phyloP scores from a whole-genome alignment of 1,139 yeast species.

The Pichia sp. region DNA sequence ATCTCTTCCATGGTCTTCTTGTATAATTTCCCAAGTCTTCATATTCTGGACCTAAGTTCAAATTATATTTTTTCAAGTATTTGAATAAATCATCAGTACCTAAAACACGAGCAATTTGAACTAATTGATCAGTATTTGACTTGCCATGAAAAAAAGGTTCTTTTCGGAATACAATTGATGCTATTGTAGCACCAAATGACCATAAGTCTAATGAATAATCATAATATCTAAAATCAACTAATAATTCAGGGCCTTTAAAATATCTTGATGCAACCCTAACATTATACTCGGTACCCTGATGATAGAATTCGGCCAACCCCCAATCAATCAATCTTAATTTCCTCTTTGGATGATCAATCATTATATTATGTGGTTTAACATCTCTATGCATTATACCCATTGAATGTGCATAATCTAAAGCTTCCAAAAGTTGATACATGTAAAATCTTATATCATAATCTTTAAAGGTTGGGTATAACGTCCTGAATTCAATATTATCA shows the following conservation, averaged over 20 bases:
- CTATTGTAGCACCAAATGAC: conserved; percentile 79
- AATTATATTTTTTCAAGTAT: conserved; percentile 55
- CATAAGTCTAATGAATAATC: conserved; percentile 75
- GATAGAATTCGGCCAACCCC: conserved; percentile 82
- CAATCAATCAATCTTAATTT: conserved; percentile 70
- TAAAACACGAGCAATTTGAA: conserved; percentile 68
- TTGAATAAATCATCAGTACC: conserved; percentile 63
- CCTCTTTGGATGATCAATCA: conserved; percentile 65
- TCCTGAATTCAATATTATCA: conserved; percentile 65
- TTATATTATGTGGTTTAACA: conserved; percentile 78
- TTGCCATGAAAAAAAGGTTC: conserved; percentile 79
- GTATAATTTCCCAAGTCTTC: conserved; percentile 63
- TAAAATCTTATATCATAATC: conserved; percentile 62
- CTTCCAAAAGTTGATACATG: conserved; percentile 60
- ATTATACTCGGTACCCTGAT: conserved; percentile 70
- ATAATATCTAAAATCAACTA: conserved; percentile 67
- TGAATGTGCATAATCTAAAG: conserved; percentile 70
- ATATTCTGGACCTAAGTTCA: conserved; percentile 52
- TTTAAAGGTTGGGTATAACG: conserved; percentile 60
- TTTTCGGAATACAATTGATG: conserved; percentile 66
- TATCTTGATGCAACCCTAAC: conserved; percentile 77
- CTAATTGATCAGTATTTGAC: conserved; percentile 72
- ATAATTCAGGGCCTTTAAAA: conserved; percentile 74
- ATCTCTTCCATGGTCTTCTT: conserved; percentile 61
- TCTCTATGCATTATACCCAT: conserved; percentile 84